These are phyloP conservation scores for Termitomyces sp. DNA, from an alignment of 1,284 basidiomycete species.

Conservation along the genomic window DNA sequence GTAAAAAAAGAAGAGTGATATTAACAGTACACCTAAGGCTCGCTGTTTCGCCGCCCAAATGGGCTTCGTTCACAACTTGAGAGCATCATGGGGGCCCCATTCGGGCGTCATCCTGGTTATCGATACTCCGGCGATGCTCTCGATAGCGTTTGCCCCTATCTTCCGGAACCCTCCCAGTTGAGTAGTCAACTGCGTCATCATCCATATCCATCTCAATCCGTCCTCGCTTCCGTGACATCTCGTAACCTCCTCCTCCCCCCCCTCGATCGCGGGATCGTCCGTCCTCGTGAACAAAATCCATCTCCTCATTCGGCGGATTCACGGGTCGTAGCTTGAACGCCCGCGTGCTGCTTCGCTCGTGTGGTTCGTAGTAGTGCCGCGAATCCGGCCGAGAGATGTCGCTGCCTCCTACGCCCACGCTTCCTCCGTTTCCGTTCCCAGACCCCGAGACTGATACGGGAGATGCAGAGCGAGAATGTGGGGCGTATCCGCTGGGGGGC, in stretches of 20 bases:
- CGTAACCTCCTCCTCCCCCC: conserved; percentile 25
- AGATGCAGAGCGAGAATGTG: conserved; percentile 48
- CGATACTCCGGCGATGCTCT: conserved; percentile 34
- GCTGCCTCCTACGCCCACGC: conserved; percentile 20
- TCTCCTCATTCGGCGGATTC: conserved; percentile 38
- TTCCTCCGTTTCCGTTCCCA: conserved; percentile 28
- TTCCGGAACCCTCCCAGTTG: conserved; percentile 28
- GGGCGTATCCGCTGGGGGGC: conserved; percentile 24
- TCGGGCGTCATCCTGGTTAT: conserved; percentile 39
- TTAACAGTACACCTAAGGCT: conserved; percentile 9
- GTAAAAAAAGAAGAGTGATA: conserved; percentile 6
- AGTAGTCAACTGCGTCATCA: conserved; percentile 33
- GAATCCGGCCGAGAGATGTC: conserved; percentile 44
- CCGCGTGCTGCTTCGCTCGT: conserved; percentile 30
- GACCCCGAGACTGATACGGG: conserved; percentile 46
- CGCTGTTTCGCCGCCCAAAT: conserved; percentile 9
- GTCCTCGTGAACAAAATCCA: conserved; percentile 47
- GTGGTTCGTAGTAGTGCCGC: conserved; percentile 40
- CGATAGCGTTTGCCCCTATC: conserved; percentile 57
- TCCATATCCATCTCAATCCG: conserved; percentile 61
- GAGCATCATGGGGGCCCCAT: conserved; percentile 30
- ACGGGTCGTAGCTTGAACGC: conserved; percentile 42
- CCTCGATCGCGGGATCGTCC: conserved; percentile 31
- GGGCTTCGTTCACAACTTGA: conserved; percentile 3
- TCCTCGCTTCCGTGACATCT: conserved; percentile 46